These are phyloP conservation scores for Phytopythium helicoides DNA, from an alignment of 352 stramenopile species.

Conservation along the genomic window DNA sequence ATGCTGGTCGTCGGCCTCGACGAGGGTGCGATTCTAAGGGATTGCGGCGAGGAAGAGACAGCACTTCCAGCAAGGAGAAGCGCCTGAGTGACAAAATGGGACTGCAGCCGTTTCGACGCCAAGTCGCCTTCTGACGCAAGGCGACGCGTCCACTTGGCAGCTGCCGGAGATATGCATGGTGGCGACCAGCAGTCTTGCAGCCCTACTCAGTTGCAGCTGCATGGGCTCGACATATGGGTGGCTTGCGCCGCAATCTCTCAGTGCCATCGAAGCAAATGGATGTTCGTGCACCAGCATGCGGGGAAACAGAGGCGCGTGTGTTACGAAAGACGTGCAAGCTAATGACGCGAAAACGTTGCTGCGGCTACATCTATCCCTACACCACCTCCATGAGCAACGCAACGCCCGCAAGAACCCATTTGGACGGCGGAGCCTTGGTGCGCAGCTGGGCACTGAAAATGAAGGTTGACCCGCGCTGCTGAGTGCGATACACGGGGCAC, in stretches of 20 bases:
- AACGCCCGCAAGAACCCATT: slow-evolving; percentile 90
- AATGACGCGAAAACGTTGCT: background rate
- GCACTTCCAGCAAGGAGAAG: no score
- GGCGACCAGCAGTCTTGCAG: no score
- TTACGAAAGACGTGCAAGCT: no score
- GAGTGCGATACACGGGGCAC: slow-evolving; percentile 91
- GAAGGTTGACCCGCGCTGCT: slow-evolving; percentile 87
- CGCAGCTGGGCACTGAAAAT: slow-evolving; percentile 86
- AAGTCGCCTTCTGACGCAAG: background rate
- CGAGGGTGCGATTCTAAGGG: no score
- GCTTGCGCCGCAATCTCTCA: no score
- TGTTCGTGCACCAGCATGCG: no score
- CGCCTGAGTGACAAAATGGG: background rate
- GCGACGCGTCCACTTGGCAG: slow-evolving; percentile 3
- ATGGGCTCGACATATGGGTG: no score
- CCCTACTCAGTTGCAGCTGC: no score
- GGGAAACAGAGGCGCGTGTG: no score
- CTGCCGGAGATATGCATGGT: no score
- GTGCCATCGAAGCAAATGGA: no score
- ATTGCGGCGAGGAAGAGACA: no score
- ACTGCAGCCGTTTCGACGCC: background rate
- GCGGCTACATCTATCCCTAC: slow-evolving; percentile 10
- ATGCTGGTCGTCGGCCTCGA: background rate
- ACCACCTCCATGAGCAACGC: slow-evolving; percentile 90
- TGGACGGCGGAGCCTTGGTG: slow-evolving; percentile 84